These are phyloP conservation scores for Fusarium pseudograminearum DNA, from an alignment of 2,329 filamentous ascomycete genomes.

Conservation along the genomic window DNA sequence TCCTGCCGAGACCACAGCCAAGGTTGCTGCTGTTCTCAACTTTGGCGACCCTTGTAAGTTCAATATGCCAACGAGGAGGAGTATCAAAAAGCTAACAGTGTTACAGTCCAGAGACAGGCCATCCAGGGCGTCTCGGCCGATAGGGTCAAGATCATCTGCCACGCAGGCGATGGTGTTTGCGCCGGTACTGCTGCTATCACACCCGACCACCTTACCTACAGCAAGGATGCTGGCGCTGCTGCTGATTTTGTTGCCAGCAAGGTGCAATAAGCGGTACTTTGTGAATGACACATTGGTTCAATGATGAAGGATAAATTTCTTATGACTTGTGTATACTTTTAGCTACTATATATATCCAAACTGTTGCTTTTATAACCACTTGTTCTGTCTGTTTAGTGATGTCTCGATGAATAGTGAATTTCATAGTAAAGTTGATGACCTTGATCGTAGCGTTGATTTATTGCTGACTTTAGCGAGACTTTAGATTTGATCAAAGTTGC, in stretches of 20 bases:
- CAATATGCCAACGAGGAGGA: not conserved
- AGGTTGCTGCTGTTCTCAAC: slow-evolving; percentile 49
- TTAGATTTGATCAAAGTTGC: too few relatives aligned
- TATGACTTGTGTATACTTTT: slow-evolving; percentile 1
- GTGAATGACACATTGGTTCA: not conserved
- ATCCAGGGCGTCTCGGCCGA: slow-evolving; percentile 39
- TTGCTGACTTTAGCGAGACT: too few relatives aligned
- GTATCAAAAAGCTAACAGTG: slow-evolving; percentile 10
- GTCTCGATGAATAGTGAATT: not conserved
- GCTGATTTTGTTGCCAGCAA: slow-evolving; percentile 47
- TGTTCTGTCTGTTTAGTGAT: not conserved
- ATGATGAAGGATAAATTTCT: not conserved
- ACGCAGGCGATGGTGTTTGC: slow-evolving; percentile 51
- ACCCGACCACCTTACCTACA: slow-evolving; percentile 46
- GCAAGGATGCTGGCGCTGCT: slow-evolving; percentile 47
- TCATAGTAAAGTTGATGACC: rapidly evolving
- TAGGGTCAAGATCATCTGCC: slow-evolving; percentile 50
- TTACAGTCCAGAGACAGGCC: slow-evolving; percentile 38
- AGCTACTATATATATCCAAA: not conserved
- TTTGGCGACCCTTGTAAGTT: slow-evolving; percentile 49
- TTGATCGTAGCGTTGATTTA: not conserved
- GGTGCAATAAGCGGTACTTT: slow-evolving; percentile 20
- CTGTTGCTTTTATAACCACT: not conserved
- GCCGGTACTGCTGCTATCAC: slow-evolving; percentile 46
- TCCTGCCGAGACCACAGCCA: slow-evolving; percentile 51